Base-by-base conservation (phyloP, 129 eudicot species). In the Flaveria sonorensis region DNA sequence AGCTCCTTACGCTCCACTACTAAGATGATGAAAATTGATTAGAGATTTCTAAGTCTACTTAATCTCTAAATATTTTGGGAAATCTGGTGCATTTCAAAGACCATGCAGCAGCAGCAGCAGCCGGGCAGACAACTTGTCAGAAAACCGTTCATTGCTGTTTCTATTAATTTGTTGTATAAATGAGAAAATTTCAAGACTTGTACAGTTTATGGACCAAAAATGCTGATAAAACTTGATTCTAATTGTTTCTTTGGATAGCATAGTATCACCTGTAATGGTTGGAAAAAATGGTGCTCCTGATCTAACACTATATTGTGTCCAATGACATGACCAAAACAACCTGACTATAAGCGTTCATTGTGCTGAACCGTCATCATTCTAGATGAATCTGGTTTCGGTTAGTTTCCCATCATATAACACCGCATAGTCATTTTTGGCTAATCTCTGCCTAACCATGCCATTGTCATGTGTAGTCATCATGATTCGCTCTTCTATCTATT, bases 1-100 rank as follows among this genome's bases (percentile, higher is more conserved):
- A 28, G 99, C 92, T 72, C 99, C 96, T 66, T 89, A 89, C 83
- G 92, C 97, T 12, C 99, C 97, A 32, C 50, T 43, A 65, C 70
- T 95, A 81, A 88, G 87, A 79, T 95, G 87, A 79, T 89, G 87
- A 86, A 70, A 70, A 19, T 75, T 21, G 45, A 21, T 74, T n/a
- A 6, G 46, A 48, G 79, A 72, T 43, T 32, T 62, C 45, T 10
- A 30, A 30, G 30, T 47, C 77, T 73, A 55, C 46, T 48, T 40
- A 67, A 78, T 72, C 75, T 73, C 30, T 70, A 24, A 36, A 66
- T 43, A 16, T 61, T 19, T 53, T 55, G 56, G 19, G 55, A 56
- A 72, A 61, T 42, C 64, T 65, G 18, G 65, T 11, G 62, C 11
- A n/a, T 28, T 71, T 53, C 56, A 51, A 53, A n/a, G 70, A 64